Evolutionary conservation across 176 grass and related monocot genomes (phyloP).

Genomic region (Guadua angustifolia): DNA sequence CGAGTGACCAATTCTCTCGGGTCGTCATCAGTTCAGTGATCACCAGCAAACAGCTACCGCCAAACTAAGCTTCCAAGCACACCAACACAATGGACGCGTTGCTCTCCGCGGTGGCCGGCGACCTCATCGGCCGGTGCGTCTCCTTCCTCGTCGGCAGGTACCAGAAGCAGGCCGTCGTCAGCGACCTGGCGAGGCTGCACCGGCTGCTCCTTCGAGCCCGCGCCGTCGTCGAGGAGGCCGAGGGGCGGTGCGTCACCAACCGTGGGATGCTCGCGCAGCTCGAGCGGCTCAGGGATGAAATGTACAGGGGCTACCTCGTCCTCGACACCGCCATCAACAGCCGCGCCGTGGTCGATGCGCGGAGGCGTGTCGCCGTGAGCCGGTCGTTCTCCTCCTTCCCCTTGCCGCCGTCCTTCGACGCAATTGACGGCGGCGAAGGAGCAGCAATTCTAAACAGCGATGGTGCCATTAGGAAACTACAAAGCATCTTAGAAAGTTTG

Average conservation of each 20-base stretch:
- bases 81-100: not conserved
- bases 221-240: slow-evolving; percentile 3
- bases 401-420: not conserved
- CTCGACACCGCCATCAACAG: not conserved
- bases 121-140: not conserved
- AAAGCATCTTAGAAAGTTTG: not conserved
- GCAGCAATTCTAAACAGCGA: too few species aligned
- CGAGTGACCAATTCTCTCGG: too few species aligned
- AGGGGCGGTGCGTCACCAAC: slow-evolving; percentile 7
- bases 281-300: not conserved
- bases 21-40: too few species aligned
- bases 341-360: too few species aligned
- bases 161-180: not conserved
- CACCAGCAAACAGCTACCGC: too few species aligned
- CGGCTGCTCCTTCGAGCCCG: not conserved
- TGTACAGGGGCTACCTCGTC: not conserved
- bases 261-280: slow-evolving; percentile 2
- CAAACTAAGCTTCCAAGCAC: too few species aligned
- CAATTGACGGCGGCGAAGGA: rapidly evolving
- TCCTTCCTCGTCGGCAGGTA: not conserved
- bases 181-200: not conserved
- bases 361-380: too few species aligned
- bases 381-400: too few species aligned
- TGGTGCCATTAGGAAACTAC: not conserved
- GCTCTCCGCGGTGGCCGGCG: not conserved